Conservation (phyloP, 805 yeast genomes). For the Candida vartiovaarae region DNA sequence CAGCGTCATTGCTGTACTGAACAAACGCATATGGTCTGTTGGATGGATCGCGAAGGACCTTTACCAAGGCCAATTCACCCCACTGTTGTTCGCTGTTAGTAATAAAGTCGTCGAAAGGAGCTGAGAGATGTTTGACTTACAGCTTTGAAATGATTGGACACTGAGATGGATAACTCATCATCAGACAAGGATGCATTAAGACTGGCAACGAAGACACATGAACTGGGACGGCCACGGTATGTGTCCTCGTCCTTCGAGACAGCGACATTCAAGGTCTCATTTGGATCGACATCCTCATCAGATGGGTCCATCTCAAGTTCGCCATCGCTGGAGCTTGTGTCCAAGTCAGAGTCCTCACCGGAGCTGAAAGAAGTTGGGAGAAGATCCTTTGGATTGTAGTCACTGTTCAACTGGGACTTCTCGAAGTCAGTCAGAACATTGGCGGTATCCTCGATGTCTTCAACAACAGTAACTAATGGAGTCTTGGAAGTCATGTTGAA, state of each 20-base stretch:
- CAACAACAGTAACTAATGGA: constrained; percentile 10
- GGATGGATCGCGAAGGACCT: constrained; percentile 74
- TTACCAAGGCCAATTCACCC: constrained; percentile 68
- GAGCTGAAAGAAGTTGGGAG: constrained; percentile 18
- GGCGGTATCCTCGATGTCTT: constrained; percentile 6
- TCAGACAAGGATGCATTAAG: constrained; percentile 59
- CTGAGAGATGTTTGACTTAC: constrained; percentile 4
- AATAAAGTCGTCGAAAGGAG: neutral
- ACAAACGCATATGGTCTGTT: constrained; percentile 92
- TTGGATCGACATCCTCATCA: constrained; percentile 11
- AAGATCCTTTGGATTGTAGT: constrained; percentile 10
- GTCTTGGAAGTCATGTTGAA: constrained; percentile 9
- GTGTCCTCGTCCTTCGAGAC: constrained; percentile 9
- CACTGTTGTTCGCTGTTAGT: constrained; percentile 30
- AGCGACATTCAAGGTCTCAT: constrained; percentile 9
- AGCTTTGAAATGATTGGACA: constrained; percentile 55
- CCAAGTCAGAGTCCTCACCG: constrained; percentile 20
- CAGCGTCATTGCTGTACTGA: constrained; percentile 66
- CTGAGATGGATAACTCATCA: constrained; percentile 64
- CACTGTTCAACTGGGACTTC: constrained; percentile 5
- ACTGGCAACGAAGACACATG: constrained; percentile 87
- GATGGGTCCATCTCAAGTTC: constrained; percentile 15
- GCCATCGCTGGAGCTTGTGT: constrained; percentile 13
- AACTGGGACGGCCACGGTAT: constrained; percentile 62
- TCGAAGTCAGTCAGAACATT: constrained; percentile 7